phyloP scores from a whole-genome alignment of 2,329 filamentous ascomycete species.

The Sarocladium oryzae region DNA sequence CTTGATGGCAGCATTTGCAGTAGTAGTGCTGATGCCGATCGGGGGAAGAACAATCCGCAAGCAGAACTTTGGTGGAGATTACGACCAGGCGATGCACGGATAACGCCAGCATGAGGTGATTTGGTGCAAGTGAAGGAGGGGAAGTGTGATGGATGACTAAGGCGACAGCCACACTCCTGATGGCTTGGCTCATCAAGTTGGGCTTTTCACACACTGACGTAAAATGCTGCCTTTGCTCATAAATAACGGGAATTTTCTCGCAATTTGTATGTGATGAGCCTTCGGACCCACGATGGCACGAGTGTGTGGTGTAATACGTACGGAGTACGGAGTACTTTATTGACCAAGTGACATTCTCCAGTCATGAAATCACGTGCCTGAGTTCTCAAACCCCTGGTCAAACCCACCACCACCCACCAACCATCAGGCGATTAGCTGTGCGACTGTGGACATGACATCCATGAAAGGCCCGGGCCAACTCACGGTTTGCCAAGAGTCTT shows the following conservation, averaged over 20 bases:
- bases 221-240: too few species aligned
- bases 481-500: not conserved
- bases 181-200: too few species aligned
- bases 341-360: too few species aligned
- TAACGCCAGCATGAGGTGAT: not conserved
- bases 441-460: not conserved
- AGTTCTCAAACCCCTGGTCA: not conserved
- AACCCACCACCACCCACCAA: not conserved
- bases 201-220: too few species aligned
- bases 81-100: not conserved
- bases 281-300: too few species aligned
- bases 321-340: too few species aligned
- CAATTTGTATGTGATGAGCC: too few species aligned
- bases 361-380: not conserved
- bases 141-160: not conserved
- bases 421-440: not conserved
- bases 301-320: too few species aligned
- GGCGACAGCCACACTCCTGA: too few species aligned
- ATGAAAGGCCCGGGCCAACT: not conserved
- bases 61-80: not conserved
- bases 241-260: too few species aligned
- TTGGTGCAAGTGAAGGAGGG: not conserved
- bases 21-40: not conserved
- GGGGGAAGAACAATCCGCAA: not conserved
- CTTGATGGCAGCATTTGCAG: not conserved